Evolutionary conservation across 23 red algal species (phyloP).

Genomic region (Cyanidium caldarium): DNA sequence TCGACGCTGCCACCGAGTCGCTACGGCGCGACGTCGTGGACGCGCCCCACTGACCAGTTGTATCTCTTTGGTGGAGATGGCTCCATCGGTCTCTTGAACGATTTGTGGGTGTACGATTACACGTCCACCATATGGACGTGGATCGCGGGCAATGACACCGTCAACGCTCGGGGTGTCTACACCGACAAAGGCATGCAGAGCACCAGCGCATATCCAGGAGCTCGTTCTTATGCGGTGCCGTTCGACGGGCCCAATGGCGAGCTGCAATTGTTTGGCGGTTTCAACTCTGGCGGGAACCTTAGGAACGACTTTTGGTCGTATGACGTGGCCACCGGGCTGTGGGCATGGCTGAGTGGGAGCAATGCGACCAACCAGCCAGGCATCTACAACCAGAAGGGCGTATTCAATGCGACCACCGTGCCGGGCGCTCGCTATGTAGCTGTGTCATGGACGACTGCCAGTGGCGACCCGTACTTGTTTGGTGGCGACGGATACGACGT

Average conservation of each 20-base stretch:
- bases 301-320: neutral
- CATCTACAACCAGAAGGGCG: neutral
- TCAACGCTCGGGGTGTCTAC: neutral
- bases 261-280: neutral
- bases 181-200: neutral
- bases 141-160: neutral
- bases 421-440: neutral
- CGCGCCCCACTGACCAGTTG: neutral
- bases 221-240: neutral
- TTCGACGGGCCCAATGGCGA: neutral
- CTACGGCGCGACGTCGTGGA: neutral
- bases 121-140: neutral
- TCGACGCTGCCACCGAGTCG: neutral
- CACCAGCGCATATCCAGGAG: neutral
- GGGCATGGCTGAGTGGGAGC: slow-evolving; percentile 1
- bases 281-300: neutral
- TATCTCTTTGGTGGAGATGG: neutral
- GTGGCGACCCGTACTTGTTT: neutral
- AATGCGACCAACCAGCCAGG: neutral
- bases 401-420: neutral
- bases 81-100: neutral
- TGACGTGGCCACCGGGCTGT: neutral
- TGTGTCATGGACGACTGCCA: neutral
- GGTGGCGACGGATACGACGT: neutral
- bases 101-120: neutral